Percentiles rank a stretch among this genome's conserved stretches.
phyloP scores from a whole-genome alignment of 306 rosid species.

The Pueraria montana region DNA sequence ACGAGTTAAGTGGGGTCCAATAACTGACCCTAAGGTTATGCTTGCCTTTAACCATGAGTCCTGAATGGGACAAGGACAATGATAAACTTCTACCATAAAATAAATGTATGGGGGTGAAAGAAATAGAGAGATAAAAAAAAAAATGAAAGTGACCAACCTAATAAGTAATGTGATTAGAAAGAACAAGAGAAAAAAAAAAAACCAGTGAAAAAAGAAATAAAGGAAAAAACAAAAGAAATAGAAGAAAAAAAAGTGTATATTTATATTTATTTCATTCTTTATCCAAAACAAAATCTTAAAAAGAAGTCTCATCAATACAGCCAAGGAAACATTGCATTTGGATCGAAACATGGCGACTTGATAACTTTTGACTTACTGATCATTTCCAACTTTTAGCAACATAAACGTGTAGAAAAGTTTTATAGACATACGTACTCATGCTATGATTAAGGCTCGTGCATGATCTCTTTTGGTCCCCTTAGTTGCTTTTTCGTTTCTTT shows the following conservation, averaged over 20 bases:
- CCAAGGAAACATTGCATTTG: conserved; percentile 61
- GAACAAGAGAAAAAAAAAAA: background rate
- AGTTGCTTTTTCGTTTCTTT: background rate
- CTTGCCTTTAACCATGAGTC: conserved; percentile 46
- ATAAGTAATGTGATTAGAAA: background rate
- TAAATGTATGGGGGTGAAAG: no score
- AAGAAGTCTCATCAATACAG: conserved; percentile 55
- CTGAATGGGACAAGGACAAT: background rate
- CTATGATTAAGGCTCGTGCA: conserved; percentile 45
- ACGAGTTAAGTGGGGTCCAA: conserved; percentile 58
- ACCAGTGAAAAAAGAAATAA: background rate
- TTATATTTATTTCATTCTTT: background rate
- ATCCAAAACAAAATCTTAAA: conserved; percentile 21
- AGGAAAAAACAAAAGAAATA: background rate
- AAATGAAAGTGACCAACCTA: background rate
- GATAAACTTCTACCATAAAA: background rate
- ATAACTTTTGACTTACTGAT: conserved; percentile 57
- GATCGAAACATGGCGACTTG: conserved; percentile 51
- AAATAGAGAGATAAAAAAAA: background rate
- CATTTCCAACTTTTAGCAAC: conserved; percentile 45
- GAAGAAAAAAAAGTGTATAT: background rate
- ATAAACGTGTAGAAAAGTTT: conserved; percentile 31
- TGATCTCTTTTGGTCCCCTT: conserved; percentile 38
- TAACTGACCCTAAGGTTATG: conserved; percentile 33
- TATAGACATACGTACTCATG: conserved; percentile 6